Evolutionary conservation across 2,329 filamentous ascomycete genomes (phyloP), one percentile per base, ranked within the genome.

Genomic region (Apiospora marii): DNA sequence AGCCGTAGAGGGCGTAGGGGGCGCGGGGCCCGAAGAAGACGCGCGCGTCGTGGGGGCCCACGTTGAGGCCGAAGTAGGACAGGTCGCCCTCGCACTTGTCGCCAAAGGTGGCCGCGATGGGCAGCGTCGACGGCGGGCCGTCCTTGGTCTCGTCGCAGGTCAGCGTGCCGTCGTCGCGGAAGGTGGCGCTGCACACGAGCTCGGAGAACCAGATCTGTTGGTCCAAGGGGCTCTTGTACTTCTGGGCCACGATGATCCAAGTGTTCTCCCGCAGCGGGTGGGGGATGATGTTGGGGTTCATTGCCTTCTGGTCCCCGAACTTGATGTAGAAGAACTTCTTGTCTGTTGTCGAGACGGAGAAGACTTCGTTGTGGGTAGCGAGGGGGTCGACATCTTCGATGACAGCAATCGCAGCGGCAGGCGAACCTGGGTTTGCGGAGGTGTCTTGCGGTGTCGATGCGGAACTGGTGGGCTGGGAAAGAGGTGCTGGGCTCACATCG

Each of bases 211-310:
- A 82, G 8, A 78, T 74, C 0, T 78, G 77, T 4, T 78, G 75
- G 6, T 79, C 73, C 30, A 75, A 74, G n/a, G 73, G 70, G 30
- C 74, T 74, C 16, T 81, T 79, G 27, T 81, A 77, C 70, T 82
- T 81, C 76, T 90, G 88, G 4, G 87, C 87, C 4, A 88, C 83
- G 34, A 90, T 82, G 73, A 87, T 84, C 83, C 84, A 91, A 1
- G 83, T 86, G 53, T 87, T 78, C 3, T 82, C 79, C 8, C 82
- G 76, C 1, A 76, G 79, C 3, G 88, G 88, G 76, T 91, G 89
- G 0, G 89, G 88, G 51, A 91, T 84, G 74, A 91, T 85, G 78
- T 87, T 91, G 22, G 89, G 88, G 73, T 90, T 91, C 72, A 87
- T 84, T 44, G 83, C 82, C 8, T 76, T 71, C 7, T 82, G 75